Evolutionary conservation across 495 filamentous ascomycete species (phyloP), one percentile per base, ranked within the genome.

Genomic region (Penicillium odoratum): DNA sequence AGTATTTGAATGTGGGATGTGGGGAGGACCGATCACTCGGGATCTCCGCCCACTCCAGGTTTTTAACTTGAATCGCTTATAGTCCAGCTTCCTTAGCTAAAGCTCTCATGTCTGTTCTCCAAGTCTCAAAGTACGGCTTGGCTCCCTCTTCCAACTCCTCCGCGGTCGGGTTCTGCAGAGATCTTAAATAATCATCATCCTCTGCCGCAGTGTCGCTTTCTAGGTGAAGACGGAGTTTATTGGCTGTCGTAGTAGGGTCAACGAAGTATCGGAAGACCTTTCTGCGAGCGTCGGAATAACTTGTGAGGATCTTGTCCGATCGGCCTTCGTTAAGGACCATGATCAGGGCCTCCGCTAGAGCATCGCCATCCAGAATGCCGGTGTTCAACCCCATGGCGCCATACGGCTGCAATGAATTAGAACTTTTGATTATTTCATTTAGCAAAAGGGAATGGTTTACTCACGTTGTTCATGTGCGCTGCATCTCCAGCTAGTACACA

Each of bases 401-500:
- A 28, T 26, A 47, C 11, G 44, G 44, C 44, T 47, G 44, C 8
- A 47, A 47, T 0, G 5, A 11, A 28, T 47, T 47, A 47, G 44
- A 11, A 1, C n/a, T n/a, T n/a, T 10, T 3, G 5, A 13, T 11
- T 1, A 28, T 47, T 47, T 1, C 11, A 28, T 6, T 7, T 16
- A 16, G 8, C 2, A 21, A 1, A 21, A 2, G 9, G 9, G 33
- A 36, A 11, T 29, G n/a, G 6, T 11, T 16, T n/a, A 47, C 48
- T 28, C 28, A 50, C 48, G 28, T 50, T 50, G 48, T 33, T 31
- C 29, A 50, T 50, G 29, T 50, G 48, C 10, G 28, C 28, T 16
- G 48, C 28, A 16, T 50, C 48, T 31, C 48, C 48, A 4, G 28
- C 48, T 3, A 50, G 13, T 11, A 50, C 13, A 18, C 26, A 30